phyloP scores from a whole-genome alignment of 768 basidiomycete species.

The Suillus subaureus region DNA sequence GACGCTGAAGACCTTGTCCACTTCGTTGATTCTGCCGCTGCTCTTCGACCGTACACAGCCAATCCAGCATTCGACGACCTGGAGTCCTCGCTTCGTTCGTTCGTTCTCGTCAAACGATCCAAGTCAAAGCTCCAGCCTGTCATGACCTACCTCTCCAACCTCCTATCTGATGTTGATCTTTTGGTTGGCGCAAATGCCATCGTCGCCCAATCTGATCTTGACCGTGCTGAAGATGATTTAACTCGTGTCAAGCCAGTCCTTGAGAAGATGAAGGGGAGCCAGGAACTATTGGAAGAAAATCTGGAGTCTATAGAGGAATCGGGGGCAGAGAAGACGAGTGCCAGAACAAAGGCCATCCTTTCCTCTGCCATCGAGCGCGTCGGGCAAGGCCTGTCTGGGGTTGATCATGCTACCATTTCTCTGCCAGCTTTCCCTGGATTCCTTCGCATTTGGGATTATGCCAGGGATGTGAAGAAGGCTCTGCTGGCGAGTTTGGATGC shows the following conservation, averaged over 20 bases:
- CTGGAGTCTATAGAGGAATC: slow-evolving; percentile 82
- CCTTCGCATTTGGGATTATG: slow-evolving; percentile 83
- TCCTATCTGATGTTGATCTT: slow-evolving; percentile 89
- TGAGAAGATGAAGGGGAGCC: slow-evolving; percentile 80
- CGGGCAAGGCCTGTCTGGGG: slow-evolving; percentile 70
- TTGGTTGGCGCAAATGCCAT: slow-evolving; percentile 85
- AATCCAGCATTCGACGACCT: slow-evolving; percentile 83
- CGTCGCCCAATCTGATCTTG: slow-evolving; percentile 78
- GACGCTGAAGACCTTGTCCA: slow-evolving; percentile 94
- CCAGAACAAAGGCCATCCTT: slow-evolving; percentile 61
- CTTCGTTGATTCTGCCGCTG: slow-evolving; percentile 91
- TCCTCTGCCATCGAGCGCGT: slow-evolving; percentile 74
- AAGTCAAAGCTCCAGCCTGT: slow-evolving; percentile 96
- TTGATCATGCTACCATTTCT: slow-evolving; percentile 43
- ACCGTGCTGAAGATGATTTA: slow-evolving; percentile 71
- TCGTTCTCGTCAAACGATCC: slow-evolving; percentile 94
- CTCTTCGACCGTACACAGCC: slow-evolving; percentile 64
- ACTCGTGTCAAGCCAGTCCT: slow-evolving; percentile 74
- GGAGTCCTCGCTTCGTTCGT: slow-evolving; percentile 87
- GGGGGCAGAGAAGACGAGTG: slow-evolving; percentile 54
- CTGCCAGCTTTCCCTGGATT: slow-evolving; percentile 87
- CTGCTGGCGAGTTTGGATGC: slow-evolving; percentile 83
- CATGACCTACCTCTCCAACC: slow-evolving; percentile 85
- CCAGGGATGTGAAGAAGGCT: slow-evolving; percentile 71
- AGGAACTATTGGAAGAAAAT: slow-evolving; percentile 75